phyloP scores from a whole-genome alignment of 129 eudicot species.

The Saposhnikovia divaricata region DNA sequence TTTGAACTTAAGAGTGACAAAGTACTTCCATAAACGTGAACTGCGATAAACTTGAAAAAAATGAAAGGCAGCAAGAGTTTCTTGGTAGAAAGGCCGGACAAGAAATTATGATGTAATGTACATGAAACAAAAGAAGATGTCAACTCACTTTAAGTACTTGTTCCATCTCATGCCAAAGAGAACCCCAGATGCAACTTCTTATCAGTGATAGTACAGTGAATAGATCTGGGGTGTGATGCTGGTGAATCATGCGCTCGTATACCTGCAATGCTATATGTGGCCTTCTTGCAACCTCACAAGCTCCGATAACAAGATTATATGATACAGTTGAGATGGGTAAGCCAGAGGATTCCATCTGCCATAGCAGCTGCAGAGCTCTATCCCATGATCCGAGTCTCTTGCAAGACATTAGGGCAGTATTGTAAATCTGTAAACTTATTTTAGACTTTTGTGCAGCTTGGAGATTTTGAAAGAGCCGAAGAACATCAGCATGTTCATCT shows the following conservation, averaged over 20 bases:
- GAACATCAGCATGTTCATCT: conserved; percentile 59
- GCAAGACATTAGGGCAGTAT: conserved; percentile 61
- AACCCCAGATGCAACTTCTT: conserved; percentile 83
- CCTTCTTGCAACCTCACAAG: conserved; percentile 81
- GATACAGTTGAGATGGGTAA: conserved; percentile 49
- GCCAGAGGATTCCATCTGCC: conserved; percentile 68
- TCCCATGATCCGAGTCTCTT: conserved; percentile 75
- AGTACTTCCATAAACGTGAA: not conserved
- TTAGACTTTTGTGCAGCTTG: conserved; percentile 25
- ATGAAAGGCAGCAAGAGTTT: not conserved
- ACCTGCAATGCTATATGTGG: conserved; percentile 71
- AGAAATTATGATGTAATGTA: not conserved
- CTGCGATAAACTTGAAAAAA: not conserved
- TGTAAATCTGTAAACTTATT: conserved; percentile 47
- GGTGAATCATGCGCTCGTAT: conserved; percentile 71
- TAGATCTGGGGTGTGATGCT: conserved; percentile 54
- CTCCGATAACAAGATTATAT: conserved; percentile 75
- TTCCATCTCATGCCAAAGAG: conserved; percentile 69
- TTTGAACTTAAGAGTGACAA: not conserved
- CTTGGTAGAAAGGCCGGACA: not conserved
- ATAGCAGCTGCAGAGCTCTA: conserved; percentile 61
- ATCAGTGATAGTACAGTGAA: conserved; percentile 64
- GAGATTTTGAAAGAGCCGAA: conserved; percentile 51
- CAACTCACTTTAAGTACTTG: conserved; percentile 52
- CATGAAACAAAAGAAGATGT: not conserved